Percentiles rank a stretch among this genome's conserved stretches.
These are phyloP conservation scores for Mortierella sp. DNA, from an alignment of 371 early-diverging fungal genomes.

Conservation along the genomic window DNA sequence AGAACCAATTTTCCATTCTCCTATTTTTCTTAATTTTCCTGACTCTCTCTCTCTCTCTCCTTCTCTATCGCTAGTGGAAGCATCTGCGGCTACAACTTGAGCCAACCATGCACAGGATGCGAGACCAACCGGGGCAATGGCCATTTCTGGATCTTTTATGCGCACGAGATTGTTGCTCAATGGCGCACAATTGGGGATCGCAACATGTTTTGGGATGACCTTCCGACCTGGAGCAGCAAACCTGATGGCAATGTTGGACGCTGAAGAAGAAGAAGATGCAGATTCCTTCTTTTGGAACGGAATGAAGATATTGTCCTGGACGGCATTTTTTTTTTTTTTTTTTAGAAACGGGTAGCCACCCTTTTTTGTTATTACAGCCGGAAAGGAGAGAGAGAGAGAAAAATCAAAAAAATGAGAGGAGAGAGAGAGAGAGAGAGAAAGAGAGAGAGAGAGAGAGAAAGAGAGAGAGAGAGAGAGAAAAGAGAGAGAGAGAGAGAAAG, in stretches of 20 bases:
- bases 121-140: constrained; percentile 54
- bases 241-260: constrained; percentile 48
- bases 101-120: constrained; percentile 49
- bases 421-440: constrained; percentile 5
- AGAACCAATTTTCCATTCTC: no score
- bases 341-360: neutral
- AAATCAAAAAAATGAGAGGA: neutral
- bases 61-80: constrained; percentile 25
- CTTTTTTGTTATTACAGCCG: neutral
- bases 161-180: constrained; percentile 39
- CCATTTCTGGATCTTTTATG: constrained; percentile 53
- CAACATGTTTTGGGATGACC: constrained; percentile 53
- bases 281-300: no score
- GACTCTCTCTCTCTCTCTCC: neutral
- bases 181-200: constrained; percentile 52
- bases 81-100: constrained; percentile 47
- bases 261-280: no score
- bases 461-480: neutral
- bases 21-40: neutral
- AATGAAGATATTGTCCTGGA: no score
- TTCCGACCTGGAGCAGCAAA: constrained; percentile 48
- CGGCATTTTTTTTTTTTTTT: no score
- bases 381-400: neutral
- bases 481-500: neutral
- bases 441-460: constrained; percentile 8